A percentile compares a stretch with the other conserved stretches of the same genome.
Evolutionary conservation across 495 filamentous ascomycete genomes (phyloP).

Genomic region (Trichoderma orchidacearum): DNA sequence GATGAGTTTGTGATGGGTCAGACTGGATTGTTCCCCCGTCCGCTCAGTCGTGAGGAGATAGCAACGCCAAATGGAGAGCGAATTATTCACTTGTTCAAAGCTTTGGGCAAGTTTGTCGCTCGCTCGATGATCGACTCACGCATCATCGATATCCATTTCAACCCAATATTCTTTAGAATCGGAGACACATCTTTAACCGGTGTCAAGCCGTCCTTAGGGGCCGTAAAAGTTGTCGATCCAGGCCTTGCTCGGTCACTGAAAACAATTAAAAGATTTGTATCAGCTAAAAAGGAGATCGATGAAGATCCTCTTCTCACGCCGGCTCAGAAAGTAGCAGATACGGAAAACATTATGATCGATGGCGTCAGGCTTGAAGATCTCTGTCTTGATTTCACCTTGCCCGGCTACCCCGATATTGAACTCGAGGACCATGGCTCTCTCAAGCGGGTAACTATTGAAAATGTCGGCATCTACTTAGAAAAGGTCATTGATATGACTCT

Average conservation of each 20-base stretch:
- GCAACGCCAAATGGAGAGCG: conserved; percentile 64
- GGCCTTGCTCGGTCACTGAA: conserved; percentile 76
- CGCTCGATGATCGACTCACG: conserved; percentile 96
- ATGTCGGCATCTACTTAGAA: conserved; percentile 77
- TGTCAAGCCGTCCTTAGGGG: conserved; percentile 78
- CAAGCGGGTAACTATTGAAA: conserved; percentile 68
- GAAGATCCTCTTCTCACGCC: conserved; percentile 47
- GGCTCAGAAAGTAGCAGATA: conserved; percentile 54
- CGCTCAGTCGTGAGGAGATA: conserved; percentile 69
- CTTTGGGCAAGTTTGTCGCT: conserved; percentile 94
- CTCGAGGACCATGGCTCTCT: conserved; percentile 62
- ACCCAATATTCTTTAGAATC: conserved; percentile 94
- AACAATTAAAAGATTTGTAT: conserved; percentile 75
- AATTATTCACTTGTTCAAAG: conserved; percentile 77
- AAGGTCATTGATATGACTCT: conserved; percentile 86
- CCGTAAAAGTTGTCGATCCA: conserved; percentile 78
- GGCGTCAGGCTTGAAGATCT: conserved; percentile 73
- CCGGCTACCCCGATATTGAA: conserved; percentile 84
- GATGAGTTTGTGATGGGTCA: conserved; percentile 80
- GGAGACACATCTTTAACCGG: conserved; percentile 47
- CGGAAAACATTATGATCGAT: conserved; percentile 55
- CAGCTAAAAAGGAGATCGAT: conserved; percentile 69
- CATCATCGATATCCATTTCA: conserved; percentile 97
- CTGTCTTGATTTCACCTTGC: conserved; percentile 84
- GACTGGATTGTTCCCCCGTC: conserved; percentile 82